Evolutionary conservation across 2,329 filamentous ascomycete species (phyloP).

Genomic region (Epicoccum sorghinum): DNA sequence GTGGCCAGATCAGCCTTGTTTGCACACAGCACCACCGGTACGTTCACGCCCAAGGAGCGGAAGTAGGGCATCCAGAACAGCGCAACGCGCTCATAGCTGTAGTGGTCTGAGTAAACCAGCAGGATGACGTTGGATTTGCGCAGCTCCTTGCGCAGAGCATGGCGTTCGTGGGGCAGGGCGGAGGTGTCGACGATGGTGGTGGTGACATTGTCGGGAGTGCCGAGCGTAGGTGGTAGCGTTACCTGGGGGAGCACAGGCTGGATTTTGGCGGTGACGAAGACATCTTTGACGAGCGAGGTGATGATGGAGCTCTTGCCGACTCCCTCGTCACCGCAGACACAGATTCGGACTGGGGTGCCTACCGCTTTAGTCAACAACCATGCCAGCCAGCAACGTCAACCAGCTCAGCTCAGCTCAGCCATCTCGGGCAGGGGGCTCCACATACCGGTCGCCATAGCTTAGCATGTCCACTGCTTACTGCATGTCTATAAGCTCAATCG

Average conservation of each 20-base stretch:
- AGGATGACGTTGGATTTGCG: constrained; percentile 97
- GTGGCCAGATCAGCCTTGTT: constrained; percentile 93
- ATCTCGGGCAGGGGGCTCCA: constrained; percentile 7
- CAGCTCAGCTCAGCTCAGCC: background rate
- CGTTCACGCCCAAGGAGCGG: constrained; percentile 95
- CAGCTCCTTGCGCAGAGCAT: constrained; percentile 88
- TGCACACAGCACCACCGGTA: constrained; percentile 93
- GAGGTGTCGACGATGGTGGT: constrained; percentile 98
- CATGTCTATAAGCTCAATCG: constrained; percentile 9
- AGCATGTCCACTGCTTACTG: constrained; percentile 25
- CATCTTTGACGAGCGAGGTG: constrained; percentile 94
- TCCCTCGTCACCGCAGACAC: constrained; percentile 94
- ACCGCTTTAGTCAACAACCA: constrained; percentile 9
- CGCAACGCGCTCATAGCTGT: constrained; percentile 96
- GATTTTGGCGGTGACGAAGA: constrained; percentile 95
- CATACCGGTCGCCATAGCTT: constrained; percentile 38
- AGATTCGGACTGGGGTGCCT: constrained; percentile 74
- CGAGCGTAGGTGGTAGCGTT: constrained; percentile 89
- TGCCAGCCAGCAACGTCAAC: constrained; percentile 5
- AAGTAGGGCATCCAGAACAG: constrained; percentile 99
- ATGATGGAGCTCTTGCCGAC: constrained; percentile 65
- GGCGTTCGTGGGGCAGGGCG: constrained; percentile 89
- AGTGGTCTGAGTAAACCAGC: constrained; percentile 96
- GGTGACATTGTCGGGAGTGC: constrained; percentile 93
- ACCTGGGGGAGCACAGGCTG: constrained; percentile 93